These are phyloP conservation scores for Thymus mandschuricus DNA, from an alignment of 257 asterid species.

Conservation along the genomic window DNA sequence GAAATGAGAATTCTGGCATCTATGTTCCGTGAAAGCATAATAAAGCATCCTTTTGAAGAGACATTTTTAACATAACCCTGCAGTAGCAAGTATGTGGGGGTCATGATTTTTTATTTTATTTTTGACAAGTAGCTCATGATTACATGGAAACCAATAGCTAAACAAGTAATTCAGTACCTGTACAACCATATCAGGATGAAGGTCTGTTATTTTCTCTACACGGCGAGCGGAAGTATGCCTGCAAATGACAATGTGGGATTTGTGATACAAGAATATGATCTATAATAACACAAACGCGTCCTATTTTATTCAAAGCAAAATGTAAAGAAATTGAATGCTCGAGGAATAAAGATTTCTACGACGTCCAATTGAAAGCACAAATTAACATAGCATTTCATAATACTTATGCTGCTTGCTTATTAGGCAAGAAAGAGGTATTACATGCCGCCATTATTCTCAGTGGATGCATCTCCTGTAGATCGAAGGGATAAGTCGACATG, in stretches of 20 bases:
- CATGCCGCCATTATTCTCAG: slow-evolving; percentile 28
- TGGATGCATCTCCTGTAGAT: slow-evolving; percentile 33
- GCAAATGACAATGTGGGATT: slow-evolving; percentile 34
- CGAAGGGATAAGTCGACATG: slow-evolving; percentile 86
- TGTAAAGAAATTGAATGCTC: no score
- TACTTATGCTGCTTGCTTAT: slow-evolving; percentile 14
- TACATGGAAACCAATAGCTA: neutral
- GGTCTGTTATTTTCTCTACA: slow-evolving; percentile 66
- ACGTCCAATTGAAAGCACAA: neutral
- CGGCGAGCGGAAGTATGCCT: slow-evolving; percentile 46
- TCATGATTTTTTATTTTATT: neutral
- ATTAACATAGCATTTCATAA: slow-evolving; percentile 2
- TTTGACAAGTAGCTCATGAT: slow-evolving; percentile 3
- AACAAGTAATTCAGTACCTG: slow-evolving; percentile 51
- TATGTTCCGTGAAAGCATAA: slow-evolving; percentile 78
- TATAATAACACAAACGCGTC: neutral
- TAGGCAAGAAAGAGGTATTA: slow-evolving; percentile 43
- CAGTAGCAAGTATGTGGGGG: slow-evolving; percentile 28
- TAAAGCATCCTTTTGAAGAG: slow-evolving; percentile 82
- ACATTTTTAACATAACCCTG: slow-evolving; percentile 88
- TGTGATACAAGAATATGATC: slow-evolving; percentile 10
- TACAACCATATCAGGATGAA: slow-evolving; percentile 70
- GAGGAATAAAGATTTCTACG: no score
- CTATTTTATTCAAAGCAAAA: slow-evolving; percentile 1
- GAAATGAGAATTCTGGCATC: slow-evolving; percentile 87